phyloP scores from a whole-genome alignment of 768 basidiomycete genomes.

The Agaricus subrufescens region DNA sequence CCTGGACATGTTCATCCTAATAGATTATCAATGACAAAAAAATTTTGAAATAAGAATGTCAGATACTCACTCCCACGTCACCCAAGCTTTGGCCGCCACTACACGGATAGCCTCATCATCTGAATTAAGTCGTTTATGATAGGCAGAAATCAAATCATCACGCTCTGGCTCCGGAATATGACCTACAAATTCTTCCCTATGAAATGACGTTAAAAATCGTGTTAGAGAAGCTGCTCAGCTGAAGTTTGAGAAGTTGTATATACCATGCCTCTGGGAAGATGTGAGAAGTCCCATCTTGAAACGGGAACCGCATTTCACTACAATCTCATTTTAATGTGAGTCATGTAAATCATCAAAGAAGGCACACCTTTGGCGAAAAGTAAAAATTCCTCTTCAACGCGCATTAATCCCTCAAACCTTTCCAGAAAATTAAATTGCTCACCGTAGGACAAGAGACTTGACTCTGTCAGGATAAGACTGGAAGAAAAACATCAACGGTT shows the following conservation, averaged over 20 bases:
- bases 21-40: not conserved
- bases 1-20: conserved; percentile 79
- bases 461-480: conserved; percentile 75
- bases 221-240: not conserved
- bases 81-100: conserved; percentile 78
- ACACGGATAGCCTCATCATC: conserved; percentile 61
- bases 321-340: no score
- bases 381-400: conserved; percentile 74
- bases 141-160: conserved; percentile 76
- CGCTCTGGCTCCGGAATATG: conserved; percentile 79
- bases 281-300: conserved; percentile 79
- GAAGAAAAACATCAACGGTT: not conserved
- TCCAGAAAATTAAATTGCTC: conserved; percentile 10
- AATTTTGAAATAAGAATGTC: not conserved
- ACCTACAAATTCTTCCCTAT: conserved; percentile 78
- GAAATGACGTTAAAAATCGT: not conserved
- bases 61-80: conserved; percentile 82
- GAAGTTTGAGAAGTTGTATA: not conserved
- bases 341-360: not conserved
- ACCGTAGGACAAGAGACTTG: conserved; percentile 75
- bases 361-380: conserved; percentile 68
- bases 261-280: conserved; percentile 89
- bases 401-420: not conserved
- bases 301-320: conserved; percentile 87
- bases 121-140: conserved; percentile 75